Percentiles rank a stretch among this genome's conserved stretches.
These are phyloP conservation scores for Lecanicillium sp. DNA, from an alignment of 2,329 filamentous ascomycete genomes.

Conservation along the genomic window DNA sequence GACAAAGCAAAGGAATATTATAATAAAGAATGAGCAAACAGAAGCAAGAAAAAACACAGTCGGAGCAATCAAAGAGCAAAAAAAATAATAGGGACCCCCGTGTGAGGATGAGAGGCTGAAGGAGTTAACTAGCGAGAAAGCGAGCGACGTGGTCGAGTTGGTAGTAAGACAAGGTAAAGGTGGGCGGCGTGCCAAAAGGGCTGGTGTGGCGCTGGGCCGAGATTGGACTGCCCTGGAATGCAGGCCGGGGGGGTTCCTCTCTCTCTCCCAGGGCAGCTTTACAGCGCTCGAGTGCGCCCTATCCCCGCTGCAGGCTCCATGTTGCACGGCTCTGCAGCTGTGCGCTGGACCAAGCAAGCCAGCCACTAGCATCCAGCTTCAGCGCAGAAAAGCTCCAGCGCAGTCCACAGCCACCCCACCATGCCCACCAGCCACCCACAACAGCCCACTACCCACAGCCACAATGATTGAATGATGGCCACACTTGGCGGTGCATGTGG, in stretches of 20 bases:
- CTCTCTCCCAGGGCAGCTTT: neutral
- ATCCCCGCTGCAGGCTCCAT: neutral
- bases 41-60: neutral
- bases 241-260: neutral
- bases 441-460: neutral
- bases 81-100: neutral
- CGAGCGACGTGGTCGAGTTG: slow-evolving; percentile 1
- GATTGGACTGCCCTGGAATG: too few relatives aligned
- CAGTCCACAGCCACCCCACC: too few relatives aligned
- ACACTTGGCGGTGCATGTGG: neutral
- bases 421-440: neutral
- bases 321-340: neutral
- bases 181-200: too few relatives aligned
- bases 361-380: neutral
- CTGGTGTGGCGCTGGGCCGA: slow-evolving; percentile 6
- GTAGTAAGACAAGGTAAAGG: slow-evolving; percentile 8
- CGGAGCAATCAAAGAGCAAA: neutral
- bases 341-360: neutral
- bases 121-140: too few relatives aligned
- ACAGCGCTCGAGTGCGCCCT: too few relatives aligned
- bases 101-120: slow-evolving; percentile 3
- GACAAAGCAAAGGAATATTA: neutral
- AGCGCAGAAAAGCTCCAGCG: too few relatives aligned
- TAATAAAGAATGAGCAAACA: neutral
- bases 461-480: neutral